Evolutionary conservation across 441 rosid genomes (phyloP), one percentile per base, ranked within the genome.

Genomic region (Pelargonium myrrhifolium): DNA sequence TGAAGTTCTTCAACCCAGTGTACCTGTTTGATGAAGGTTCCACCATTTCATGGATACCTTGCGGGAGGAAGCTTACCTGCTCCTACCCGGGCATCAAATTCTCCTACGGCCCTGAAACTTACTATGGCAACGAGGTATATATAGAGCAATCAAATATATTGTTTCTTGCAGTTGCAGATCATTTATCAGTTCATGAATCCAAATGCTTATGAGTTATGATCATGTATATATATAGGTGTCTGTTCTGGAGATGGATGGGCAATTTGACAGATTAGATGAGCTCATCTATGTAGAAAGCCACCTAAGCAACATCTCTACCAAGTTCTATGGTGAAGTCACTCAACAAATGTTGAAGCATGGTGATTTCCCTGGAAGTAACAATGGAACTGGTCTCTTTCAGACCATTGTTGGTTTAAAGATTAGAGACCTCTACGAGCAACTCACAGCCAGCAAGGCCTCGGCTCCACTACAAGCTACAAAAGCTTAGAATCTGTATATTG

Each of bases 11-110:
- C 80, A 88, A 81, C 72, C 97, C 99, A 0, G 96, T 93, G 43
- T 91, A 93, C 79, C 81, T 93, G 37, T 93, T 93, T 14, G 99
- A 93, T 64, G 99, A 93, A 81, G 99, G 97, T 35, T 93, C 99
- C 31, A 77, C 97, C 61, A 75, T 93, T 56, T 82, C 90, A 1
- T 93, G 99, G 99, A 86, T 93, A 11, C 99, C 99, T 3, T 93
- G 99, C 2, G 99, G 99, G 18, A 87, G 99, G 73, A 93, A 93
- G 81, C 99, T 93, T 69, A 88, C 96, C 21, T 93, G 99, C 78
- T 91, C 97, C 26, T 93, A 93, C 86, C 99, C 99, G 4, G 99
- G 99, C 65, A 93, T 93, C 85, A 93, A 91, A 76, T 93, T 93
- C 78, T 47, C 70, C 66, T 89, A 93, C 58, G 86, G 84, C 51